Evolutionary conservation across 225 moss, liverwort and hornwort genomes (phyloP).

Genomic region (Sphagnum contortum): DNA sequence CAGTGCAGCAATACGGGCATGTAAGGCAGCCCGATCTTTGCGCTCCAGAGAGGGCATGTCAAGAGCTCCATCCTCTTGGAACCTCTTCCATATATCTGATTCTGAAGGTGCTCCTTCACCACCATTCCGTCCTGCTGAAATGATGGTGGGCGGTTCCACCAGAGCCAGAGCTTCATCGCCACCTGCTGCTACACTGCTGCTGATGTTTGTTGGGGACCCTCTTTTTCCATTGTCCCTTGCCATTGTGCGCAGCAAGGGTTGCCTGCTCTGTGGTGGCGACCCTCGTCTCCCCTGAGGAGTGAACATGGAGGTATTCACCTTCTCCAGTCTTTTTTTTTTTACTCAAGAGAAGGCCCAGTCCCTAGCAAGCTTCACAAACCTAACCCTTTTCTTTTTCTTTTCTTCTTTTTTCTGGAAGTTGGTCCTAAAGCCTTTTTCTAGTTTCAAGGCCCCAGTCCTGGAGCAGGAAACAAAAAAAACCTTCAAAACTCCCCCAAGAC

Average conservation of each 20-base stretch:
- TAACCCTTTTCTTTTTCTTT: too few species aligned
- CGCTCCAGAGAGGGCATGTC: conserved; percentile 89
- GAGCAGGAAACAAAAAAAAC: too few species aligned
- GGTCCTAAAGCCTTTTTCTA: too few species aligned
- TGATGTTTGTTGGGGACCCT: conserved; percentile 12
- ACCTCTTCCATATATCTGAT: conserved; percentile 81
- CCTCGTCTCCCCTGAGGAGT: conserved; percentile 46
- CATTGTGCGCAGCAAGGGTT: conserved; percentile 32
- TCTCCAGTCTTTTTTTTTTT: neutral
- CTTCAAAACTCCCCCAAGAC: too few species aligned
- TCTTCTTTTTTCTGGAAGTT: too few species aligned
- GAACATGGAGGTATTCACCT: conserved; percentile 43
- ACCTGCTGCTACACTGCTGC: conserved; percentile 14
- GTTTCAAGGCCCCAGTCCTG: too few species aligned
- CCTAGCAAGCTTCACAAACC: too few species aligned
- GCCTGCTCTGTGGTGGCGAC: conserved; percentile 44
- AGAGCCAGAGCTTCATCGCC: conserved; percentile 21
- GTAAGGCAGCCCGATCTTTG: conserved; percentile 91
- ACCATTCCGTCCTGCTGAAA: conserved; percentile 42
- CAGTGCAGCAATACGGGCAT: conserved; percentile 73
- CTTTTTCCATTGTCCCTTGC: conserved; percentile 48
- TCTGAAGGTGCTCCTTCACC: conserved; percentile 52
- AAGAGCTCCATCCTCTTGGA: conserved; percentile 79
- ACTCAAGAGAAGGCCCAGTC: too few species aligned
- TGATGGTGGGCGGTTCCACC: conserved; percentile 37